phyloP scores from a whole-genome alignment of 2,329 filamentous ascomycete genomes.

The Penicillium sp. region DNA sequence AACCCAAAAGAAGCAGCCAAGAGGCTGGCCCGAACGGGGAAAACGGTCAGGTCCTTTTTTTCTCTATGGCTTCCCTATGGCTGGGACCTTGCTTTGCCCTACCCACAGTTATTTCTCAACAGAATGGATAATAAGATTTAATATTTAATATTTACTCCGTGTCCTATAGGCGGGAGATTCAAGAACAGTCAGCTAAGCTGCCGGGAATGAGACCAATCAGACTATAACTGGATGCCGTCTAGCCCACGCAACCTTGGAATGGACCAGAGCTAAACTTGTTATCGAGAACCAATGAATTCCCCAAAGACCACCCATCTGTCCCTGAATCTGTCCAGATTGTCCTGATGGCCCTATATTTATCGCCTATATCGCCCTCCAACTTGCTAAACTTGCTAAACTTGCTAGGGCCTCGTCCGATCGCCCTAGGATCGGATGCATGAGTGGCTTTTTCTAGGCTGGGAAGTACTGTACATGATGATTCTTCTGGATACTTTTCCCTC shows the following conservation, averaged over 20 bases:
- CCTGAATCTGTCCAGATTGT: background rate
- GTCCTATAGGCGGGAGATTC: background rate
- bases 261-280: background rate
- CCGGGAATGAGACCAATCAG: background rate
- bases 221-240: background rate
- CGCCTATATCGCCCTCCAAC: background rate
- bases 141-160: background rate
- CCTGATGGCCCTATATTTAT: background rate
- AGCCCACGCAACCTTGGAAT: slow-evolving; percentile 5
- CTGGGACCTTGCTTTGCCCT: background rate
- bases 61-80: background rate
- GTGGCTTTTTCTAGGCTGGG: background rate
- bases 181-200: background rate
- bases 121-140: background rate
- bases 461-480: background rate
- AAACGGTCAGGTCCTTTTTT: background rate
- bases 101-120: background rate
- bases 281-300: slow-evolving; percentile 3
- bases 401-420: background rate
- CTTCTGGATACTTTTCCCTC: background rate
- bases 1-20: slow-evolving; percentile 8
- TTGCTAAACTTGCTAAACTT: background rate
- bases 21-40: slow-evolving; percentile 4
- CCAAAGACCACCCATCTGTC: background rate
- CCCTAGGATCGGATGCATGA: background rate